Percentiles rank a stretch among this genome's conserved stretches.
Conservation (phyloP, 441 rosid genomes). For the Cnidoscolus chayamansa region DNA sequence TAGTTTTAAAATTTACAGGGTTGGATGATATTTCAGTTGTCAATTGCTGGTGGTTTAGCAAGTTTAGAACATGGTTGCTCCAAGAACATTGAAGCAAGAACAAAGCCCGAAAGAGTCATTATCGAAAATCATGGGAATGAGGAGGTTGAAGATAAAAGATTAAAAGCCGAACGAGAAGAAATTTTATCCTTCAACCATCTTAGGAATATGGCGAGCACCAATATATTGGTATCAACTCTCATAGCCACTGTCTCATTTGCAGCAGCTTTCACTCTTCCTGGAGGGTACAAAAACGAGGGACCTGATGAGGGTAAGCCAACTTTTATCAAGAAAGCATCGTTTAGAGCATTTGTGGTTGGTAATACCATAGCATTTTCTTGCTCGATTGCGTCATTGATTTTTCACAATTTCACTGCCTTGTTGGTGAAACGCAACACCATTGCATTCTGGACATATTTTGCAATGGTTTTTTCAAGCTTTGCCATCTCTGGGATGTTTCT, state of each 20-base stretch:
- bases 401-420: background rate
- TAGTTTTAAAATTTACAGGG: background rate
- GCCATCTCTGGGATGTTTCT: background rate
- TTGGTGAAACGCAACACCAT: background rate
- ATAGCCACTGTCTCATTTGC: conserved; percentile 17
- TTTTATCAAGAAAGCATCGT: conserved; percentile 21
- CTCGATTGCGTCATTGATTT: conserved; percentile 15
- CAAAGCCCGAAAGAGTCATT: background rate
- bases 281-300: conserved; percentile 30
- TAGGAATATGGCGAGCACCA: background rate
- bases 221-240: conserved; percentile 33
- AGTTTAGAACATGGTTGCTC: background rate
- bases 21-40: background rate
- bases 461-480: background rate
- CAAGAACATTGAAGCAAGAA: background rate
- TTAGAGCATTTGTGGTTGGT: conserved; percentile 32
- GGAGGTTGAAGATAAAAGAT: background rate
- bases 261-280: conserved; percentile 29
- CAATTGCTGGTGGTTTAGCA: background rate
- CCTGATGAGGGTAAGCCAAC: conserved; percentile 30
- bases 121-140: background rate
- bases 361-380: conserved; percentile 38
- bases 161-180: background rate
- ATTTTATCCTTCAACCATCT: background rate
- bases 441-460: background rate